Percentiles rank a stretch among this genome's conserved stretches.
phyloP scores from a whole-genome alignment of 1,284 basidiomycete genomes.

The Heterobasidion occidentale region DNA sequence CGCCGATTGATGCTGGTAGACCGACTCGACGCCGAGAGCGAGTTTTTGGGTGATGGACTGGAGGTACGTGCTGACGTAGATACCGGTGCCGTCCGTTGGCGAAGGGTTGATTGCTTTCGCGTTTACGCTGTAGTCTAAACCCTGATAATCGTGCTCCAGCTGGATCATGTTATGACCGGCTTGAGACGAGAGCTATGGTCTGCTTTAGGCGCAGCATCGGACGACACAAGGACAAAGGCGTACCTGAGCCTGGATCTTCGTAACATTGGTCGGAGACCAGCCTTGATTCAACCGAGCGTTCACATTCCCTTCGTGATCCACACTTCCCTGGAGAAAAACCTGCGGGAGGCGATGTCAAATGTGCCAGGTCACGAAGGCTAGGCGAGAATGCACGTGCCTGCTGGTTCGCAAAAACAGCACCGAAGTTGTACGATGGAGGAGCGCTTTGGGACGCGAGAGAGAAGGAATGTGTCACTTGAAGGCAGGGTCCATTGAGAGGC shows the following conservation, averaged over 20 bases:
- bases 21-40: conserved; percentile 85
- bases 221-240: conserved; percentile 15
- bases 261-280: conserved; percentile 75
- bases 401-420: conserved; percentile 86
- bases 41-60: conserved; percentile 94
- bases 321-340: conserved; percentile 89
- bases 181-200: conserved; percentile 50
- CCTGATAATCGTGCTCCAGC: conserved; percentile 92
- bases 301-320: conserved; percentile 91
- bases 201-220: not conserved
- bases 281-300: conserved; percentile 88
- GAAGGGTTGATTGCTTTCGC: conserved; percentile 92
- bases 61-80: conserved; percentile 90
- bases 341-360: conserved; percentile 21
- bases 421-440: conserved; percentile 88
- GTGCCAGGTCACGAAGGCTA: not conserved
- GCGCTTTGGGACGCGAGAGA: conserved; percentile 73
- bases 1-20: conserved; percentile 78
- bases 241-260: conserved; percentile 90
- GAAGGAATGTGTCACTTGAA: conserved; percentile 99
- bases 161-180: conserved; percentile 85
- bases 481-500: conserved; percentile 85
- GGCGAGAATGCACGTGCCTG: conserved; percentile 37
- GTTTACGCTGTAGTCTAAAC: conserved; percentile 84
- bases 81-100: conserved; percentile 83